These are phyloP conservation scores for Russula brevipes DNA, from an alignment of 768 basidiomycete species.

Conservation along the genomic window DNA sequence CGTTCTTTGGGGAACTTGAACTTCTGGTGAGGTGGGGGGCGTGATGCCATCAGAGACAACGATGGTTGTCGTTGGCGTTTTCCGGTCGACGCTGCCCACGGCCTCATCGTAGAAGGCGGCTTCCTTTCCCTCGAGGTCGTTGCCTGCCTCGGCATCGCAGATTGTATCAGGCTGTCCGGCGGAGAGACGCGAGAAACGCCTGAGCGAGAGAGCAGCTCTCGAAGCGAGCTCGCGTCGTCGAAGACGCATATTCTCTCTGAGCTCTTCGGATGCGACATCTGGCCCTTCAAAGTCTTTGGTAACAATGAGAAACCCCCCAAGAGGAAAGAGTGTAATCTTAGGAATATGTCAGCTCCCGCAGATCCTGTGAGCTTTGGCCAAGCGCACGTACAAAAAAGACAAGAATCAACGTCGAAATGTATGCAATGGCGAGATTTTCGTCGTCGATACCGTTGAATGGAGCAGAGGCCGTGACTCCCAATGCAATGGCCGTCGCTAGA, in stretches of 20 bases:
- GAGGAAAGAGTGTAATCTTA: constrained; percentile 60
- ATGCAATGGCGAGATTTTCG: constrained; percentile 59
- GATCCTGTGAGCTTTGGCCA: background rate
- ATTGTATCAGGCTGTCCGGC: background rate
- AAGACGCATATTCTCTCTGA: constrained; percentile 42
- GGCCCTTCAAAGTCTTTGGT: constrained; percentile 61
- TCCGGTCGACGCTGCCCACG: background rate
- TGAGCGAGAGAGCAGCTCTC: background rate
- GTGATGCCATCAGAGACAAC: background rate
- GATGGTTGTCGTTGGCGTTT: constrained; percentile 9
- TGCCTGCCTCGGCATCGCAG: background rate
- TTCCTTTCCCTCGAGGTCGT: background rate
- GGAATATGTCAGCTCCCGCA: background rate
- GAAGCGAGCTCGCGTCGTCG: constrained; percentile 31
- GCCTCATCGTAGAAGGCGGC: background rate
- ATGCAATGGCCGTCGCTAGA: constrained; percentile 58
- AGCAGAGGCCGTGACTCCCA: constrained; percentile 53
- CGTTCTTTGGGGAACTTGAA: background rate
- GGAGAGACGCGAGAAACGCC: background rate
- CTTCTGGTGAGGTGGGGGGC: background rate
- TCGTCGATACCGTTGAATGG: constrained; percentile 60
- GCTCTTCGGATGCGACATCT: constrained; percentile 53
- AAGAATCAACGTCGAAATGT: constrained; percentile 56
- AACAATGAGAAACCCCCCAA: constrained; percentile 52
- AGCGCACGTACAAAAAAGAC: constrained; percentile 49